A percentile compares a stretch with the other conserved stretches of the same genome.
Conservation (phyloP, 2,329 filamentous ascomycete species). For the Neonectria coccinea region DNA sequence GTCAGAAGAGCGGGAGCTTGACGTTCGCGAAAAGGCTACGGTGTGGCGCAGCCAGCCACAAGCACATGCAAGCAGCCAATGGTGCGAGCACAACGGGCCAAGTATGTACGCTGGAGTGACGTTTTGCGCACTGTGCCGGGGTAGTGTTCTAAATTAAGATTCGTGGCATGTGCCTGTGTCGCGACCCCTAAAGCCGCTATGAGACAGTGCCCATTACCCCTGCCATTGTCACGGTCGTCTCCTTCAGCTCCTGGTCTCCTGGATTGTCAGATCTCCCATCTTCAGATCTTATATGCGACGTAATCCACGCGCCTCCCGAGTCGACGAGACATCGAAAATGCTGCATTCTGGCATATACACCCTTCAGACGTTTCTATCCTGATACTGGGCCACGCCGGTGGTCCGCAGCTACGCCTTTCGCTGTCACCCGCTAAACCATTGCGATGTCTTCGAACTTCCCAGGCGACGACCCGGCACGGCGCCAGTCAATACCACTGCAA, state of each 20-base stretch:
- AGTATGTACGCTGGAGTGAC: constrained; percentile 28
- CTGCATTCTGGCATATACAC: constrained; percentile 28
- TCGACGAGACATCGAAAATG: constrained; percentile 36
- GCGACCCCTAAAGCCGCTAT: constrained; percentile 15
- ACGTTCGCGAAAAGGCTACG: constrained; percentile 37
- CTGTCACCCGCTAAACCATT: constrained; percentile 18
- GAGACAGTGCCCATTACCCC: constrained; percentile 34
- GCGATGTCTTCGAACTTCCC: constrained; percentile 49
- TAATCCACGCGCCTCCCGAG: constrained; percentile 29
- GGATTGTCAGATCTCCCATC: constrained; percentile 33
- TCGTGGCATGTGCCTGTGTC: constrained; percentile 19
- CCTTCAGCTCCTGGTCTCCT: constrained; percentile 40
- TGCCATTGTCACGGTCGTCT: constrained; percentile 32
- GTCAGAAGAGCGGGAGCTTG: constrained; percentile 32
- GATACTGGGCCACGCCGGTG: constrained; percentile 42
- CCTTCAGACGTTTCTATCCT: constrained; percentile 27
- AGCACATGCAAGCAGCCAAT: constrained; percentile 37
- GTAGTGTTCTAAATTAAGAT: constrained; percentile 42
- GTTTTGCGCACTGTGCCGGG: constrained; percentile 38
- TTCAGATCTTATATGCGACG: constrained; percentile 27
- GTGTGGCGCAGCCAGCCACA: constrained; percentile 46
- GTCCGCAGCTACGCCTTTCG: constrained; percentile 32
- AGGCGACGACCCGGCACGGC: constrained; percentile 43
- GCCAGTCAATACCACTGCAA: constrained; percentile 76
- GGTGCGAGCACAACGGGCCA: constrained; percentile 29